phyloP scores from a whole-genome alignment of 208 protist species.

The Acanthamoeba sp. region DNA sequence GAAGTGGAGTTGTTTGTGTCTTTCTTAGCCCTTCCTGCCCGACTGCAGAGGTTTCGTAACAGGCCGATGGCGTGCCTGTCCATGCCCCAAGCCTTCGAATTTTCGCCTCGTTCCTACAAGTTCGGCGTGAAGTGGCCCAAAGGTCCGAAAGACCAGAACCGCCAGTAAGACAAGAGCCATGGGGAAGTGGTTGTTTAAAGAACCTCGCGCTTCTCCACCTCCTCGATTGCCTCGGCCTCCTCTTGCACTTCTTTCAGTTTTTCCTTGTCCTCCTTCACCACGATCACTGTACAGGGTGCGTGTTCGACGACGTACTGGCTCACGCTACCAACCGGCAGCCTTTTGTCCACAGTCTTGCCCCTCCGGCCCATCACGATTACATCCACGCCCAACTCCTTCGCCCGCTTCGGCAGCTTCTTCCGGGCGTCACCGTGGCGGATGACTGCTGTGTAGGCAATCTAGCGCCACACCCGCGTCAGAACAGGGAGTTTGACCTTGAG shows the following conservation, averaged over 20 bases:
- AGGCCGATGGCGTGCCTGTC: too few relatives aligned
- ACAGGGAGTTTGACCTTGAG: background rate
- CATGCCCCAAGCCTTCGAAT: too few relatives aligned
- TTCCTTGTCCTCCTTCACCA: conserved; percentile 11
- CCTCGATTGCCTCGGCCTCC: background rate
- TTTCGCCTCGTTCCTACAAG: too few relatives aligned
- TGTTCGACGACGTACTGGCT: conserved; percentile 55
- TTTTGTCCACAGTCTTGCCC: background rate
- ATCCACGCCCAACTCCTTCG: conserved; percentile 21
- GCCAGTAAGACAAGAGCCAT: too few relatives aligned
- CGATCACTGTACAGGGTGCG: background rate
- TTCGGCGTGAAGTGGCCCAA: too few relatives aligned
- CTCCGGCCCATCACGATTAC: conserved; percentile 19
- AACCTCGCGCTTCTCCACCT: background rate
- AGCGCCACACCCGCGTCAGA: background rate
- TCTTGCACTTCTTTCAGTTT: background rate
- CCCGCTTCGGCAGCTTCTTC: conserved; percentile 9
- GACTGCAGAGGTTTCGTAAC: too few relatives aligned
- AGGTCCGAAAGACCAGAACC: too few relatives aligned
- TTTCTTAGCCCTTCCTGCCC: too few relatives aligned
- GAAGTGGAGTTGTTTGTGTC: too few relatives aligned
- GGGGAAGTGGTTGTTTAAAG: too few relatives aligned
- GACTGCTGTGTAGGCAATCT: background rate
- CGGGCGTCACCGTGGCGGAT: conserved; percentile 29
- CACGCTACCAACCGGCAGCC: background rate